Conservation (phyloP, 1,284 basidiomycete genomes). For the Rhodotorula sp. region DNA sequence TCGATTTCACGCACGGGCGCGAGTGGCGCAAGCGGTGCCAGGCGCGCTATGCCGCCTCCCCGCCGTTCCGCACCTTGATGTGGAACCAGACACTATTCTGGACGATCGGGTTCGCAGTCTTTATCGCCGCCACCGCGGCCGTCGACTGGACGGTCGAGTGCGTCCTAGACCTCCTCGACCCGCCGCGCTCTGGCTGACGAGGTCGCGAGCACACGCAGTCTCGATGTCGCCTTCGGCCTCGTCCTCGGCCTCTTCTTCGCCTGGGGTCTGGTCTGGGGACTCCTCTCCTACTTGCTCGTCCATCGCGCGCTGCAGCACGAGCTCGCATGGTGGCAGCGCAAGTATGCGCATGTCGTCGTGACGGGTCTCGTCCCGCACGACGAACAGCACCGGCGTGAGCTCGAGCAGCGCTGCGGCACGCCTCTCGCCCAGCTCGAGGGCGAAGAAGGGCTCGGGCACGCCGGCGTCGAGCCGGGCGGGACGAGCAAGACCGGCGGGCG, state of each 20-base stretch:
- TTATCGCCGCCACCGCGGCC: slow-evolving; percentile 30
- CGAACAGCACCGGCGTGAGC: neutral
- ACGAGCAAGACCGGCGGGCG: neutral
- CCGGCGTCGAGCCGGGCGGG: neutral
- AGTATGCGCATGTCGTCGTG: slow-evolving; percentile 8
- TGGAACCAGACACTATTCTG: slow-evolving; percentile 38
- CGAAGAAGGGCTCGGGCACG: neutral
- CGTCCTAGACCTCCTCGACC: neutral
- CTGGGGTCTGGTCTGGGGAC: slow-evolving; percentile 27
- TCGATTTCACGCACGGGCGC: slow-evolving; percentile 41
- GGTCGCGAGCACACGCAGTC: neutral
- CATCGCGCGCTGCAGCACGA: slow-evolving; percentile 12
- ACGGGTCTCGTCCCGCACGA: neutral
- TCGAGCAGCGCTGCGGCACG: no score
- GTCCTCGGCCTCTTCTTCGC: slow-evolving; percentile 34
- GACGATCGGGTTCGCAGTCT: slow-evolving; percentile 25
- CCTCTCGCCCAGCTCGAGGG: neutral
- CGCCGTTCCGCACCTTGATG: slow-evolving; percentile 37
- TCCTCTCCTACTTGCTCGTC: slow-evolving; percentile 15
- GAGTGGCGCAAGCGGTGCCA: slow-evolving; percentile 37
- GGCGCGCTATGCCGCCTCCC: slow-evolving; percentile 46
- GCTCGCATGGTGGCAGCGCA: slow-evolving; percentile 13
- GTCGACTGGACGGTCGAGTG: slow-evolving; percentile 35
- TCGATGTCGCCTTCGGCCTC: slow-evolving; percentile 23
- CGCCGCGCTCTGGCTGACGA: neutral